phyloP scores from a whole-genome alignment of 345 rosid species.

The Syzygium oleosum region DNA sequence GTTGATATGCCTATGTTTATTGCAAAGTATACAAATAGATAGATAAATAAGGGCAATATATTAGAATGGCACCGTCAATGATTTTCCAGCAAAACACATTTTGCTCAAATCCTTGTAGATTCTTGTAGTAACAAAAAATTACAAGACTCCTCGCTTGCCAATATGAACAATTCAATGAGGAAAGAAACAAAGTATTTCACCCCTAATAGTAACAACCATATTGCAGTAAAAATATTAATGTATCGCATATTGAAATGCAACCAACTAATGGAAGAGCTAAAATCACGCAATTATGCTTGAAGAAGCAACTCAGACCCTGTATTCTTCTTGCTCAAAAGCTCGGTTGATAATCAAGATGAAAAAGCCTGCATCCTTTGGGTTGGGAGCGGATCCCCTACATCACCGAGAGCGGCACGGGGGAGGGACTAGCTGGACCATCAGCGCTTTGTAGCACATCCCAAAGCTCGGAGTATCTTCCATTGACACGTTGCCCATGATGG shows the following conservation, averaged over 20 bases:
- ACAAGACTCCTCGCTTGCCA: neutral
- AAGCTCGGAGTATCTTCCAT: neutral
- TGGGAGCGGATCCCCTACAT: neutral
- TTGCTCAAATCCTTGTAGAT: neutral
- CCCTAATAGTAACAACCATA: neutral
- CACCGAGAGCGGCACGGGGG: neutral
- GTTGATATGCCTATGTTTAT: neutral
- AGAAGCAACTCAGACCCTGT: too few species aligned
- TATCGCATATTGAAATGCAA: too few species aligned
- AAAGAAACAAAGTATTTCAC: neutral
- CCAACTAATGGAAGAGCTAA: neutral
- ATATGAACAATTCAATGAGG: neutral
- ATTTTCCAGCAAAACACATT: neutral
- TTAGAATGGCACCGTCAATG: slow-evolving; percentile 2
- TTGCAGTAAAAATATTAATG: neutral
- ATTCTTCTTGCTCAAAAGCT: too few species aligned
- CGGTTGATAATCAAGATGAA: neutral
- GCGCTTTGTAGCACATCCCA: neutral
- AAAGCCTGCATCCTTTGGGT: neutral
- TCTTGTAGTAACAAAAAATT: neutral
- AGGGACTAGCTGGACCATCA: neutral
- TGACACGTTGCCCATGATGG: too few species aligned
- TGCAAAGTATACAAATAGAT: neutral
- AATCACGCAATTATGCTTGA: neutral
- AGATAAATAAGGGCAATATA: slow-evolving; percentile 5